Conservation (phyloP, 805 yeast species). For the Wickerhamomyces canadensis region DNA sequence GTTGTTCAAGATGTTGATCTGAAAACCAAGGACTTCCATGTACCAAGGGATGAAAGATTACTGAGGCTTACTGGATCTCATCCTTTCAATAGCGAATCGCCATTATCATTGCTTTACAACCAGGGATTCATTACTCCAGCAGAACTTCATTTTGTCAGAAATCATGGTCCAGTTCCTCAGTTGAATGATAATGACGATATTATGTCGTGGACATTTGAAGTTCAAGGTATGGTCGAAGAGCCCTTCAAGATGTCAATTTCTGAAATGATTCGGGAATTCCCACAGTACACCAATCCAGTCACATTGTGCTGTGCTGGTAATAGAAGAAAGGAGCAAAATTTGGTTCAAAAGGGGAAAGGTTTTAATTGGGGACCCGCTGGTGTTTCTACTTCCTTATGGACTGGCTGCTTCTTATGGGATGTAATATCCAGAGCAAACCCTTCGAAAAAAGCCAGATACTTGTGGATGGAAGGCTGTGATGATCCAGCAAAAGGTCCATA, state of each 20-base stretch:
- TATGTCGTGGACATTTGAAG: constrained; percentile 24
- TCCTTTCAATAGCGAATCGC: constrained; percentile 31
- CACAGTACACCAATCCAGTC: constrained; percentile 28
- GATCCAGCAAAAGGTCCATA: constrained; percentile 28
- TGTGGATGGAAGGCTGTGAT: constrained; percentile 33
- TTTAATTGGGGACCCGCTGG: constrained; percentile 34
- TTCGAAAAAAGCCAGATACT: constrained; percentile 22
- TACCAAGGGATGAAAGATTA: constrained; percentile 26
- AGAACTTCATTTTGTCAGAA: constrained; percentile 29
- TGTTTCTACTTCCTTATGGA: constrained; percentile 30
- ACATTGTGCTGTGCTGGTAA: constrained; percentile 33
- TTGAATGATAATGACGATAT: constrained; percentile 18
- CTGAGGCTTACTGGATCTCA: constrained; percentile 29
- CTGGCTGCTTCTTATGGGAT: constrained; percentile 28
- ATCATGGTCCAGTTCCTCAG: constrained; percentile 29
- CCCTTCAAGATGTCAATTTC: constrained; percentile 22
- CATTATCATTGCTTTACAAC: constrained; percentile 22
- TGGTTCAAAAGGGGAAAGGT: constrained; percentile 29
- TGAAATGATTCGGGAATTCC: constrained; percentile 22
- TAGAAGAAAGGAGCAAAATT: constrained; percentile 30
- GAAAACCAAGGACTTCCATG: constrained; percentile 27
- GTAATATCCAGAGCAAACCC: constrained; percentile 25
- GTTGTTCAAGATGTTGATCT: constrained; percentile 21
- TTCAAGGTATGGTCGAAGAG: constrained; percentile 27
- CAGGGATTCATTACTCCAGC: constrained; percentile 30